These are phyloP conservation scores for Cerioporus squamosus DNA, from an alignment of 1,284 basidiomycete species.

Conservation along the genomic window DNA sequence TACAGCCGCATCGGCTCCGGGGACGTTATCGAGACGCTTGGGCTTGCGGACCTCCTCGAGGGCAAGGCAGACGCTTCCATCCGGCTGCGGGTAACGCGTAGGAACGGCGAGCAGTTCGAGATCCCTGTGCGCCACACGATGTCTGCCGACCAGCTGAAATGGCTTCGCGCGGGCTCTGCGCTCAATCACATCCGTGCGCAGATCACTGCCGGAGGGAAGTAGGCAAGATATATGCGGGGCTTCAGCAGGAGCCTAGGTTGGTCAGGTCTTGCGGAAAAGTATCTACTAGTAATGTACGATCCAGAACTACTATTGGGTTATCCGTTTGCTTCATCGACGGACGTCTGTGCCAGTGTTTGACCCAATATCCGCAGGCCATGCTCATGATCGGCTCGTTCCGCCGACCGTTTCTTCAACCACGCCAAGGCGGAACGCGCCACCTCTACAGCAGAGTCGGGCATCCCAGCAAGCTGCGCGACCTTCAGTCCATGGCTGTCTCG, in stretches of 20 bases:
- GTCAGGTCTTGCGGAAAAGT: slow-evolving; percentile 1
- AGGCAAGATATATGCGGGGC: not conserved
- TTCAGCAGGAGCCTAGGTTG: not conserved
- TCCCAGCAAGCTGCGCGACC: slow-evolving; percentile 87
- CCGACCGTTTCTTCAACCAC: slow-evolving; percentile 37
- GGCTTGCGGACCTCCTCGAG: slow-evolving; percentile 59
- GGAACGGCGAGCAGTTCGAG: slow-evolving; percentile 55
- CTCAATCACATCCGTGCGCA: slow-evolving; percentile 81
- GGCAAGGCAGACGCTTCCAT: slow-evolving; percentile 57
- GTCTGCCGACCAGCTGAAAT: slow-evolving; percentile 86
- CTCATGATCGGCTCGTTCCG: slow-evolving; percentile 5
- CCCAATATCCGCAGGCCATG: not conserved
- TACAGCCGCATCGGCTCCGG: slow-evolving; percentile 84
- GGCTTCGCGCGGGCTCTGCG: slow-evolving; percentile 86
- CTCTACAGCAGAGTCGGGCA: slow-evolving; percentile 69
- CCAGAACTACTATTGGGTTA: too few relatives aligned
- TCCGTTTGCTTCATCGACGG: too few relatives aligned
- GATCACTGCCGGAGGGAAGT: slow-evolving; percentile 30
- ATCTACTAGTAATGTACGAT: slow-evolving; percentile 6
- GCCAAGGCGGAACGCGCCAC: slow-evolving; percentile 60
- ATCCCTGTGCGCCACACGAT: slow-evolving; percentile 86
- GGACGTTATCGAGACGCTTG: slow-evolving; percentile 66
- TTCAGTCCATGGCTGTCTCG: slow-evolving; percentile 92
- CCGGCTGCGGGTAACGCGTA: slow-evolving; percentile 72
- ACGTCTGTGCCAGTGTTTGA: too few relatives aligned